A percentile compares a stretch with the other conserved stretches of the same genome.
These are phyloP conservation scores for Tylopilus rubrobrunneus DNA, from an alignment of 768 basidiomycete species.

Conservation along the genomic window DNA sequence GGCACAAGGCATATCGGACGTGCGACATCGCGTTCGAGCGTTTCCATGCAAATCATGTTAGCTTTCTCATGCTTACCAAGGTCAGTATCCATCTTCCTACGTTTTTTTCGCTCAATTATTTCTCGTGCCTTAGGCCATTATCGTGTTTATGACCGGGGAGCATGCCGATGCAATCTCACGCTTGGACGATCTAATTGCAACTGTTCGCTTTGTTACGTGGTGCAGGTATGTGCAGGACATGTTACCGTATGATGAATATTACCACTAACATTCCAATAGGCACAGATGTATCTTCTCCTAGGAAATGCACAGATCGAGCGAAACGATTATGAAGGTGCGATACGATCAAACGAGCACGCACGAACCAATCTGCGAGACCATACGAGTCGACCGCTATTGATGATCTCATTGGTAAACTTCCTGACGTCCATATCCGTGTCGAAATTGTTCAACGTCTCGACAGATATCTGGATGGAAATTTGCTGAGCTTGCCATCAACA, in stretches of 20 bases:
- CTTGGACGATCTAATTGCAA: not conserved
- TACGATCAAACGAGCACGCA: not conserved
- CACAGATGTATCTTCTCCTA: not conserved
- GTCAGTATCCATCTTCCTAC: not conserved
- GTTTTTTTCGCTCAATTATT: not conserved
- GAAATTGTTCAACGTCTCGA: not conserved
- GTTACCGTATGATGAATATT: not conserved
- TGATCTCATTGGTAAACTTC: not conserved
- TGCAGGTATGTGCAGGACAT: not conserved
- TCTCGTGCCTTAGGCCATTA: not conserved
- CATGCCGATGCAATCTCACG: not conserved
- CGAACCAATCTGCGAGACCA: not conserved
- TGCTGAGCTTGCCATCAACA: not conserved
- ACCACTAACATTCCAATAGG: not conserved
- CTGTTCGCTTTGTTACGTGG: not conserved
- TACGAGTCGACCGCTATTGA: not conserved
- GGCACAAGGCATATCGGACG: not conserved
- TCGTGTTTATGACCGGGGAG: not conserved
- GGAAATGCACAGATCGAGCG: not conserved
- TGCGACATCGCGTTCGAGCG: conserved; percentile 2
- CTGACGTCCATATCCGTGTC: too few species aligned
- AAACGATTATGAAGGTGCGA: not conserved
- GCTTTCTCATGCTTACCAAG: not conserved
- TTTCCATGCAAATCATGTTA: not conserved
- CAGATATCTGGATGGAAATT: conserved; percentile 1